Base-by-base conservation (phyloP, 2,329 filamentous ascomycete species). In the Botrytis elliptica region DNA sequence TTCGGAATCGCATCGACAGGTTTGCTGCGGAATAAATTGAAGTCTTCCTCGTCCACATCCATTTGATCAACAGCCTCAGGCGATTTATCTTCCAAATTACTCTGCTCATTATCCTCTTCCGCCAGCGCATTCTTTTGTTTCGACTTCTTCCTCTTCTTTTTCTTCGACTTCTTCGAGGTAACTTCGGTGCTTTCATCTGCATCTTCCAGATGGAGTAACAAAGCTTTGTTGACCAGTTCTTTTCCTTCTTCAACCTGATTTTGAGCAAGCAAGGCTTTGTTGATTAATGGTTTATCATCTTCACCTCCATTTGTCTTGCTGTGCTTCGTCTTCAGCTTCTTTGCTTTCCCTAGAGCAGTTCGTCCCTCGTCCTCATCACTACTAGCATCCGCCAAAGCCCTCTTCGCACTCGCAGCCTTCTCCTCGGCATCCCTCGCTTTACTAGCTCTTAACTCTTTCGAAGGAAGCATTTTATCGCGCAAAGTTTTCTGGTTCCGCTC, bases 301-400 rank as follows among this genome's bases (percentile, higher is more conserved):
- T 70, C 59, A 16, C 25, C 42, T n/a, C 36, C 59, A 46, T 42
- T 64, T 38, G 25, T 29, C 29, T 18, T 70, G 29, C n/a, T 60
- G 6, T 70, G 72, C 33, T 42, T 70, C 44, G 68, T 75, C 60
- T 79, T 81, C 59, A 76, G 44, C 64, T 81, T 82, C 78, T 82
- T 82, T 55, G 79, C 79, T 62, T 77, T 81, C 46, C 81, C 80
- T 44, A 82, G 60, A n/a, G 75, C 76, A 70, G 81, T 81, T 64
- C 81, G 76, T 3, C 81, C 81, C 67, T 79, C 79, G 36, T 82
- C 81, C 46, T 83, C 81, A 74, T 82, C 81, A 68, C 81, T 82
- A 57, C 78, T 81, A 55, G 81, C 79, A 38, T 76, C 76, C 59
- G 64, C 77, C 67, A 78, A 70, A 20, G 70, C 77, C n/a, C 79